Evolutionary conservation across 768 basidiomycete genomes (phyloP), one percentile per base, ranked within the genome.

Genomic region (Suillus discolor): DNA sequence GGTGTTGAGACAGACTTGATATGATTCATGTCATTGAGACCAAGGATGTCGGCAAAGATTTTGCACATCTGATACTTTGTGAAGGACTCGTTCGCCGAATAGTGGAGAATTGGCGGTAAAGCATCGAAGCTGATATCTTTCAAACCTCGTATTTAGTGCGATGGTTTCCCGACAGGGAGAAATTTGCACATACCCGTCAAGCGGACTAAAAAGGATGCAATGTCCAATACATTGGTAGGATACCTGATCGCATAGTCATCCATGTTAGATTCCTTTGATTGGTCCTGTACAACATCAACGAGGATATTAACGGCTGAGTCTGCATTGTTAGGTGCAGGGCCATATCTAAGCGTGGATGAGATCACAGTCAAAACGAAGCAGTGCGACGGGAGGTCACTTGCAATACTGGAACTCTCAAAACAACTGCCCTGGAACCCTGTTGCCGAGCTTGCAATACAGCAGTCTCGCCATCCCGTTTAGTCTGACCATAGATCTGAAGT

Each of bases 11-110:
- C 90, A 0, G 93, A 85, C 36, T 87, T 80, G 71, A 97, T 89
- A 73, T 98, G 94, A 2, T 69, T 74, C 71, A 93, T 91, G 28
- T 1, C 2, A 13, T 92, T 84, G 0, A 94, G 78, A 6, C 82
- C 79, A 39, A 97, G 85, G 61, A 93, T 83, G 20, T 82, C 83
- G 11, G 91, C 87, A 69, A 95, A 92, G 44, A 91, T 80, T 36
- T 92, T 80, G 73, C 93, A 94, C 69, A 98, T 97, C 70, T 92
- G 91, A 78, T 96, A 97, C 79, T 99, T 99, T 11, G 96, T 97
- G 74, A 90, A 88, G 2, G 91, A 87, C 71, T 93, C 90, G 20
- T 87, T 84, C 3, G 86, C 87, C 5, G 94, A 91, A 76, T 94
- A 98, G 77, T 98, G 97, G 5, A 98, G 67, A 61, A 97, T 89